Base-by-base conservation (phyloP, 2,329 filamentous ascomycete genomes). In the Scedosporium minutisporum region DNA sequence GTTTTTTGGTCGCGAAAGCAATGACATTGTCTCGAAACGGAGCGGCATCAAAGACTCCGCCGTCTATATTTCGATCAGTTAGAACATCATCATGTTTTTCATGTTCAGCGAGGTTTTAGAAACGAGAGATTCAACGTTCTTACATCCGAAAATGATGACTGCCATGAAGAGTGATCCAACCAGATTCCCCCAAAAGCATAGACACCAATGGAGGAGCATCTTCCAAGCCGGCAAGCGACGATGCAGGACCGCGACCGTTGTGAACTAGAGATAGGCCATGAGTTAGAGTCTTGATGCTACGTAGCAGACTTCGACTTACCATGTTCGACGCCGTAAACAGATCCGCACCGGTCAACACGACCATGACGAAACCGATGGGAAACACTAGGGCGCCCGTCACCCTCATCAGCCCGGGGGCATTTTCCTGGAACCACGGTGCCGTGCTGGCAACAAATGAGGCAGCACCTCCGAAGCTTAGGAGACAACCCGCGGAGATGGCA, bases 381-480 rank as follows among this genome's bases (percentile, higher is more conserved):
- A 82, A 82, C 2, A 80, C 72, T 53, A 80, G 67, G 0, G 78
- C 76, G 9, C 72, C 69, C 41, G 80, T 74, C 3, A 75, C 78
- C 6, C 76, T 72, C 42, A 81, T 76, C 41, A 82, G 68, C 12
- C 78, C 79, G 0, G 76, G 76, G 0, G 78, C 79, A 65, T 81
- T 81, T 6, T 76, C 74, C 60, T 78, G 73, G 65, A 75, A 80
- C 79, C 78, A 81, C 1, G 78, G 75, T 0, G 77, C 70, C 3
- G 77, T 70, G 64, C 74, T 77, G 27, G 77, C 77, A 59, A 75
- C 77, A n/a, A 82, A 70, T 0, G 72, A 68, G 2, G 78, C 76
- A 0, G 77, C 80, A 51, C 77, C 79, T 4, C 77, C 81, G 65
- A 85, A 83, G 2, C 78, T 74, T 1, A 84, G 71, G 5, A 84